Evolutionary conservation across 768 basidiomycete species (phyloP).

Genomic region (Steccherinum ochraceum): DNA sequence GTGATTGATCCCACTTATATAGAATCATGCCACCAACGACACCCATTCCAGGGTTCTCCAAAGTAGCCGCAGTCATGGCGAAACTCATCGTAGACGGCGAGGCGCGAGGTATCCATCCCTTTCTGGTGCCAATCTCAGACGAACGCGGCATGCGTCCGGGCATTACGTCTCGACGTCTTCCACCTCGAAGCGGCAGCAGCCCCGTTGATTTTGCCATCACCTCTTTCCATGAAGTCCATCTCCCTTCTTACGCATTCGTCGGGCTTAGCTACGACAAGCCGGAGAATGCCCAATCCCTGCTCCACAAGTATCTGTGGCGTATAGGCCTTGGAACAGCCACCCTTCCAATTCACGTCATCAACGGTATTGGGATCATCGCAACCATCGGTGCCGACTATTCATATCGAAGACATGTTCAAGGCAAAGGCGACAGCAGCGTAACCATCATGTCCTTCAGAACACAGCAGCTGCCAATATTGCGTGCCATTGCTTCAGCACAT

Average conservation of each 20-base stretch:
- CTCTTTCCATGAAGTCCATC: constrained; percentile 28
- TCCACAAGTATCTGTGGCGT: constrained; percentile 24
- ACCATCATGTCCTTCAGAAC: constrained; percentile 36
- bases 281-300: constrained; percentile 12
- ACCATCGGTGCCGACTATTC: constrained; percentile 27
- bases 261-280: constrained; percentile 13
- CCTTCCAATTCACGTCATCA: constrained; percentile 19
- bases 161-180: constrained; percentile 5
- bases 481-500: constrained; percentile 27
- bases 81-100: constrained; percentile 21
- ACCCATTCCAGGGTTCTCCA: constrained; percentile 16
- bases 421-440: constrained; percentile 3
- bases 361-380: constrained; percentile 18
- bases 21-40: constrained; percentile 28
- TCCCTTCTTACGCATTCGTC: constrained; percentile 27
- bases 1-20: neutral
- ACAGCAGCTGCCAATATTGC: constrained; percentile 33
- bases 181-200: constrained; percentile 25
- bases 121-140: constrained; percentile 24
- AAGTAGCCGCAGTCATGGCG: constrained; percentile 25
- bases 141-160: constrained; percentile 21
- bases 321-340: constrained; percentile 28
- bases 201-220: constrained; percentile 31
- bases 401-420: constrained; percentile 21
- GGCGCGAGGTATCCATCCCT: constrained; percentile 23